A percentile compares a stretch with the other conserved stretches of the same genome.
These are phyloP conservation scores for Aureobasidium zeae DNA, from an alignment of 2,329 filamentous ascomycete genomes.

Conservation along the genomic window DNA sequence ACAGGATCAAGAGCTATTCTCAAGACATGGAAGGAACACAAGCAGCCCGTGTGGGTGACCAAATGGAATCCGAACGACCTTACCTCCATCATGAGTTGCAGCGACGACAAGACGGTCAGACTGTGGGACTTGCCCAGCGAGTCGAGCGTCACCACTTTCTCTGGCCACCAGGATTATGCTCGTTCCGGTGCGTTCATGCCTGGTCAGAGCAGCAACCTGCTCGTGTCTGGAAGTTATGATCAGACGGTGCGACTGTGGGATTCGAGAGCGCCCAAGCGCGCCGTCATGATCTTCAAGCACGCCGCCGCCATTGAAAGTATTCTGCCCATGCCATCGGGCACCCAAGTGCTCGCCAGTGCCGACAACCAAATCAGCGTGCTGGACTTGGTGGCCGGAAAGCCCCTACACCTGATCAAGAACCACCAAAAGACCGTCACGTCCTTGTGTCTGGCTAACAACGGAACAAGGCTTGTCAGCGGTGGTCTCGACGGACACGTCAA, in stretches of 20 bases:
- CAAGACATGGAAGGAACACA: constrained; percentile 90
- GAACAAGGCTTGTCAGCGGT: constrained; percentile 73
- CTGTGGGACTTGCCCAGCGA: constrained; percentile 88
- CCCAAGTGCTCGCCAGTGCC: constrained; percentile 73
- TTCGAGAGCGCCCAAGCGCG: constrained; percentile 56
- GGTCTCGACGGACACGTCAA: constrained; percentile 94
- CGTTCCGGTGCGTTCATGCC: constrained; percentile 81
- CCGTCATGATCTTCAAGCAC: constrained; percentile 92
- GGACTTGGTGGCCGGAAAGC: constrained; percentile 83
- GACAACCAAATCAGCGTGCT: constrained; percentile 84
- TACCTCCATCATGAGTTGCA: constrained; percentile 78
- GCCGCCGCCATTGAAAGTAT: constrained; percentile 80
- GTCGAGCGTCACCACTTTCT: constrained; percentile 64
- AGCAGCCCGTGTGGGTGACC: constrained; percentile 86
- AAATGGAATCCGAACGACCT: constrained; percentile 77
- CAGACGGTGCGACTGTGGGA: constrained; percentile 92
- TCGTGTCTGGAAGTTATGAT: constrained; percentile 91
- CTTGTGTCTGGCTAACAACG: constrained; percentile 70
- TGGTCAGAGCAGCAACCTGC: constrained; percentile 53
- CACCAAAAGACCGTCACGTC: constrained; percentile 97
- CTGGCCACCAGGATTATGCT: constrained; percentile 88
- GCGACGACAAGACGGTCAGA: constrained; percentile 85
- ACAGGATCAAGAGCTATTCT: constrained; percentile 80
- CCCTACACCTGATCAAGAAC: constrained; percentile 76
- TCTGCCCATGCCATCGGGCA: constrained; percentile 77